phyloP scores from a whole-genome alignment of 2,329 filamentous ascomycete species.

The Pseudocercospora crystallina region DNA sequence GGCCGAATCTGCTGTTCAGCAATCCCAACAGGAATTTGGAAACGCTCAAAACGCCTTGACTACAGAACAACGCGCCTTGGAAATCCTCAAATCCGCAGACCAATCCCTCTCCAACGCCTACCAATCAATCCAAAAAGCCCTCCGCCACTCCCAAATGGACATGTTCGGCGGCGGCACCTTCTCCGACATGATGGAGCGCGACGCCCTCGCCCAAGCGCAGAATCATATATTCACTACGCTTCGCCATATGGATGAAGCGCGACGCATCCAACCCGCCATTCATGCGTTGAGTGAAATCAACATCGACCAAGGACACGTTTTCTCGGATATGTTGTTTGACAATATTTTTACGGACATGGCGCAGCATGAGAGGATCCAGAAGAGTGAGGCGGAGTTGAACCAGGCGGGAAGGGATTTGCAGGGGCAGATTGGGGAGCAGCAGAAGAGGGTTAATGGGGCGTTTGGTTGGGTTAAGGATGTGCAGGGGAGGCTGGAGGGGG shows the following conservation, averaged over 20 bases:
- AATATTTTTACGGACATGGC: conserved; percentile 34
- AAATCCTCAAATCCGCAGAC: conserved; percentile 37
- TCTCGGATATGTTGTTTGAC: conserved; percentile 34
- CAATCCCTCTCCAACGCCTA: conserved; percentile 39
- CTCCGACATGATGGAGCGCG: conserved; percentile 56
- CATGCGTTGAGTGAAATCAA: conserved; percentile 20
- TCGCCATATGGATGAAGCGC: conserved; percentile 27
- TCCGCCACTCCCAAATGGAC: conserved; percentile 45
- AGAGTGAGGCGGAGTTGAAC: conserved; percentile 23
- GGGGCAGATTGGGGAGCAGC: conserved; percentile 22
- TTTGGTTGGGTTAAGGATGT: conserved; percentile 22
- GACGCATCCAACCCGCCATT: conserved; percentile 26
- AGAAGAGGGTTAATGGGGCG: conserved; percentile 14
- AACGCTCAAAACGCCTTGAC: conserved; percentile 39
- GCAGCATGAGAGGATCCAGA: conserved; percentile 31
- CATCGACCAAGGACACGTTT: conserved; percentile 32
- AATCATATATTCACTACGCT: conserved; percentile 33
- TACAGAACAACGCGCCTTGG: conserved; percentile 44
- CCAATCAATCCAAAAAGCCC: conserved; percentile 44
- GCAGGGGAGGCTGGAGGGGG: conserved; percentile 20
- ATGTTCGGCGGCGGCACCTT: conserved; percentile 53
- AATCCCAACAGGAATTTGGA: conserved; percentile 41
- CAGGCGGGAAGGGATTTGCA: conserved; percentile 25
- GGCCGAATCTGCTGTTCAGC: conserved; percentile 41
- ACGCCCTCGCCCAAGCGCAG: conserved; percentile 52